Conservation (phyloP, 768 basidiomycete genomes). For the Holtermanniella nyarrowii region DNA sequence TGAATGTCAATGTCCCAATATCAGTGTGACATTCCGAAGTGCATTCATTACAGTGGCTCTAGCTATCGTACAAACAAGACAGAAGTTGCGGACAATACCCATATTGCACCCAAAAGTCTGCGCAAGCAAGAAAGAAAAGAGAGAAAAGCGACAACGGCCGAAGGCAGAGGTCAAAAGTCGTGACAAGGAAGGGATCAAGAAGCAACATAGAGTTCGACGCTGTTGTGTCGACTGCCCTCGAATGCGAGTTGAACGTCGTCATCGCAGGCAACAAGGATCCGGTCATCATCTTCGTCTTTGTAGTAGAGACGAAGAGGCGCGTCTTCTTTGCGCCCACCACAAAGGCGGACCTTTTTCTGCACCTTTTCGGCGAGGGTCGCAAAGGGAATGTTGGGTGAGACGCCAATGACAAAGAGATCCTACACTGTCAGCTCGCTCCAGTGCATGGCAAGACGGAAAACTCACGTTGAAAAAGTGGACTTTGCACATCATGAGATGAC, state of each 20-base stretch:
- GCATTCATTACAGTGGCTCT: no score
- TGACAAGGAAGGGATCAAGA: neutral
- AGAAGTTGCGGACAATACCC: no score
- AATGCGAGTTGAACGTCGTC: neutral
- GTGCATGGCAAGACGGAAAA: neutral
- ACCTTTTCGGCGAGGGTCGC: slow-evolving; percentile 78
- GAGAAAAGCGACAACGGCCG: no score
- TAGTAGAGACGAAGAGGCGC: neutral
- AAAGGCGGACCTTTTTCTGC: slow-evolving; percentile 82
- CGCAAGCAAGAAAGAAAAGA: no score
- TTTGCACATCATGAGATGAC: slow-evolving; percentile 68
- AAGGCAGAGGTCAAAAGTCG: neutral
- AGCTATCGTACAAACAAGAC: no score
- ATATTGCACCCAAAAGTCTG: no score
- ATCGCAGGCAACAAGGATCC: neutral
- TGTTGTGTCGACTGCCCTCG: neutral
- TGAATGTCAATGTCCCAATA: no score
- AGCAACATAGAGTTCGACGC: neutral
- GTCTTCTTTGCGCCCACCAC: slow-evolving; percentile 49
- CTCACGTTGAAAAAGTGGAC: slow-evolving; percentile 67
- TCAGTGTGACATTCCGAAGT: no score
- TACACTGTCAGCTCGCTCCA: slow-evolving; percentile 30
- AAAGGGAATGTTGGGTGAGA: slow-evolving; percentile 67
- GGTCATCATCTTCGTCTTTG: neutral
- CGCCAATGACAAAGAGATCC: slow-evolving; percentile 90